A percentile compares a stretch with the other conserved stretches of the same genome.
phyloP scores from a whole-genome alignment of 2,329 filamentous ascomycete species.

The Pseudocercospora ulei region DNA sequence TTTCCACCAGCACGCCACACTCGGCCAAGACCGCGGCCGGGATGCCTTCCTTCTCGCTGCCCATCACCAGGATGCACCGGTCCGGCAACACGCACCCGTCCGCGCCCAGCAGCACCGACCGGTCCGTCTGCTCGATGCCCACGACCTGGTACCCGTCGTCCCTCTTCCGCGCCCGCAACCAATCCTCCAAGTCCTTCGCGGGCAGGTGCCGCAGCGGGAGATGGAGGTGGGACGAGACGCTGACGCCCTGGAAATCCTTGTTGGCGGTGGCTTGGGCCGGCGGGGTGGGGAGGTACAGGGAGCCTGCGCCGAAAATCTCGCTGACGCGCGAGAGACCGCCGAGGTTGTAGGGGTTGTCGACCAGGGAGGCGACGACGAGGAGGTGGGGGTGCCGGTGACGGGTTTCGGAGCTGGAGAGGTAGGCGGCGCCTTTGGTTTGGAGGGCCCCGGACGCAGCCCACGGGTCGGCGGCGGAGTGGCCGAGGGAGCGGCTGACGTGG shows the following conservation, averaged over 20 bases:
- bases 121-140: slow-evolving; percentile 48
- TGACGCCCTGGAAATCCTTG: slow-evolving; percentile 44
- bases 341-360: slow-evolving; percentile 45
- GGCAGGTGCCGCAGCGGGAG: slow-evolving; percentile 38
- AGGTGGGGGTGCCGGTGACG: slow-evolving; percentile 30
- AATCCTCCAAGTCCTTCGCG: slow-evolving; percentile 28
- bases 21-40: slow-evolving; percentile 42
- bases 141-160: slow-evolving; percentile 44
- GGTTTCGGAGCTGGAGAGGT: slow-evolving; percentile 34
- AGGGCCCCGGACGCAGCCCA: slow-evolving; percentile 31
- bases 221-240: slow-evolving; percentile 44
- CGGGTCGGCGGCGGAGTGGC: slow-evolving; percentile 10
- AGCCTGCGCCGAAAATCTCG: slow-evolving; percentile 45
- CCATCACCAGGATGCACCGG: slow-evolving; percentile 40
- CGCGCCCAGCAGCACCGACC: slow-evolving; percentile 39
- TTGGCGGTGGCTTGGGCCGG: slow-evolving; percentile 38
- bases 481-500: slow-evolving; percentile 18
- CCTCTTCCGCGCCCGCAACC: slow-evolving; percentile 38
- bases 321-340: slow-evolving; percentile 44
- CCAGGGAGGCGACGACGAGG: slow-evolving; percentile 44
- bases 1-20: slow-evolving; percentile 46
- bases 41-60: slow-evolving; percentile 46
- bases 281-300: slow-evolving; percentile 39
- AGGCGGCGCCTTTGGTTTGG: slow-evolving; percentile 45
- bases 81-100: slow-evolving; percentile 30